Evolutionary conservation across 768 basidiomycete species (phyloP).

Genomic region (Xerocomellus chrysenteron): DNA sequence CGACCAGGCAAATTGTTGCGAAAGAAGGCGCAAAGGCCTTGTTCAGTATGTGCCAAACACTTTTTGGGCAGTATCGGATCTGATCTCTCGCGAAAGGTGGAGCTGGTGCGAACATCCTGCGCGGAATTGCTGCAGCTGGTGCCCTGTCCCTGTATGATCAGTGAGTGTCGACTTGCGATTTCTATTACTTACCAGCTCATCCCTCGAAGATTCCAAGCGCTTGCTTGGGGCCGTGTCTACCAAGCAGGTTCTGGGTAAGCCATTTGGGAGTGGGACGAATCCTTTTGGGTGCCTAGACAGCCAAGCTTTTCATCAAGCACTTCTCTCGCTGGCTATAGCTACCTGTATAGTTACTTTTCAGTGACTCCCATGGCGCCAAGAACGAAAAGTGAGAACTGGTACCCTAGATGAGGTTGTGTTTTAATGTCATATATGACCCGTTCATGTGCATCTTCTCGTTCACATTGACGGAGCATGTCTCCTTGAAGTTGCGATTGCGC

Average conservation of each 20-base stretch:
- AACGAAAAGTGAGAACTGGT: not conserved
- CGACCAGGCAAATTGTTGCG: conserved; percentile 38
- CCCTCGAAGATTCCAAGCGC: conserved; percentile 44
- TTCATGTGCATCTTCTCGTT: not conserved
- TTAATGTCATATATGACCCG: not conserved
- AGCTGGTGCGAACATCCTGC: conserved; percentile 55
- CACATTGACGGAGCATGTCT: not conserved
- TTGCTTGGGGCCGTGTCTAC: conserved; percentile 57
- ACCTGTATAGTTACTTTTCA: not conserved
- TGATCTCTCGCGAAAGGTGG: conserved; percentile 43
- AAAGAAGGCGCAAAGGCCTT: conserved; percentile 40
- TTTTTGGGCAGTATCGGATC: not conserved
- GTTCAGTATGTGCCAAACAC: conserved; percentile 32
- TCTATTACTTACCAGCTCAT: not conserved
- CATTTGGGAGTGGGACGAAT: not conserved
- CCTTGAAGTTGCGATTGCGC: not conserved
- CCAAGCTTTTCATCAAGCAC: not conserved
- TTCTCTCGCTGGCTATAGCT: not conserved
- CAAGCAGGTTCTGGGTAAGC: conserved; percentile 38
- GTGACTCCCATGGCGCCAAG: not conserved
- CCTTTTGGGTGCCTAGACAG: not conserved
- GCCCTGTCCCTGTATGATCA: conserved; percentile 66
- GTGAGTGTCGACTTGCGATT: conserved; percentile 19
- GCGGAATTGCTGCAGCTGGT: conserved; percentile 50
- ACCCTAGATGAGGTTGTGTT: not conserved